Conservation (phyloP, 2,329 filamentous ascomycete genomes). For the Coleophoma crateriformis region DNA sequence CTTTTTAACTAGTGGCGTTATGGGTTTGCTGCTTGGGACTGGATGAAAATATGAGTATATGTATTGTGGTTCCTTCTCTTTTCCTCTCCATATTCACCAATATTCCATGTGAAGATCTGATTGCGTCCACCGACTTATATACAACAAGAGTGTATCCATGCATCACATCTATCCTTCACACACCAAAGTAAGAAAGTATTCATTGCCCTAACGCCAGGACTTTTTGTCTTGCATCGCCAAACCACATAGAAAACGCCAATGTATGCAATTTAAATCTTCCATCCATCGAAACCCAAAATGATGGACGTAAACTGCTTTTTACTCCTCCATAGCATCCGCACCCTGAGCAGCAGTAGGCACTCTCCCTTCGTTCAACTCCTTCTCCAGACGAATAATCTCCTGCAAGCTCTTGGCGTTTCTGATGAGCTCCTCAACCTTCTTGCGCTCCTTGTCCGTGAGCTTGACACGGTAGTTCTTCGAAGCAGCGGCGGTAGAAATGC, state of each 20-base stretch:
- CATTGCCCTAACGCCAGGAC: too few species aligned
- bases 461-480: conserved; percentile 73
- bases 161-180: too few species aligned
- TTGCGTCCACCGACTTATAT: too few species aligned
- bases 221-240: too few species aligned
- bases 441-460: conserved; percentile 83
- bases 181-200: too few species aligned
- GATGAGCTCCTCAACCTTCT: conserved; percentile 80
- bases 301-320: not conserved
- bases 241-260: conserved; percentile 5
- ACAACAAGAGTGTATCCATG: too few species aligned
- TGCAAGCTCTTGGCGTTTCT: conserved; percentile 82
- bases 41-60: too few species aligned
- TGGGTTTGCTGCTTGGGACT: too few species aligned
- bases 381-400: conserved; percentile 87
- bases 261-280: not conserved
- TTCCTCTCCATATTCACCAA: too few species aligned
- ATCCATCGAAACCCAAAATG: not conserved
- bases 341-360: conserved; percentile 64
- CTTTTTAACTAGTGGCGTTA: too few species aligned
- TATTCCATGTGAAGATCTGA: not conserved
- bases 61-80: too few species aligned
- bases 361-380: conserved; percentile 83
- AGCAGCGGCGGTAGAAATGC: conserved; percentile 35
- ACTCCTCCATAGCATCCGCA: conserved; percentile 58